Evolutionary conservation across 1,284 basidiomycete species (phyloP).

Genomic region (Sporisorium reilianum): DNA sequence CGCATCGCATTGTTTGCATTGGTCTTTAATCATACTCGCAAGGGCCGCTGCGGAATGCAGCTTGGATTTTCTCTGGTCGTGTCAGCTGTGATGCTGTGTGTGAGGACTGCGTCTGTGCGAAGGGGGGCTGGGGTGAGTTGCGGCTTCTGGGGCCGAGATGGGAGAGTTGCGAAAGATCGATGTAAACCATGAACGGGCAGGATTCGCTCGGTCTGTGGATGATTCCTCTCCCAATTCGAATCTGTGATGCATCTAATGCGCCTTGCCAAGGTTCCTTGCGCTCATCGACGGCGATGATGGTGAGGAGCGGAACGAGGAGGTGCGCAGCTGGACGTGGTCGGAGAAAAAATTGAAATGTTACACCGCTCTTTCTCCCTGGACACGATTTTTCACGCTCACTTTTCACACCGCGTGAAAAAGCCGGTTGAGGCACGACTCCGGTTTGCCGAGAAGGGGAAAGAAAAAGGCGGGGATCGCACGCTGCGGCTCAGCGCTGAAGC

Average conservation of each 20-base stretch:
- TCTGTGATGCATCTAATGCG: too few species aligned
- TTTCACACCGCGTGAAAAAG: not conserved
- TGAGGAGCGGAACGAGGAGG: not conserved
- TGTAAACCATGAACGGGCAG: too few species aligned
- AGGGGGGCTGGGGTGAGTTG: too few species aligned
- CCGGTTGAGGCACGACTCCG: not conserved
- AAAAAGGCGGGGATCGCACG: not conserved
- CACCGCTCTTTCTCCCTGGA: not conserved
- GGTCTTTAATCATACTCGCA: conserved; percentile 11
- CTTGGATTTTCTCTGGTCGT: conserved; percentile 5
- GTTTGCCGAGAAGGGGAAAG: not conserved
- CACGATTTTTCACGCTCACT: not conserved
- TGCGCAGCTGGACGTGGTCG: not conserved
- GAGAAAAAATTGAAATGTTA: not conserved
- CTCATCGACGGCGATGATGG: not conserved
- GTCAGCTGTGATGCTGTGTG: too few species aligned
- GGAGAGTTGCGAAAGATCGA: too few species aligned
- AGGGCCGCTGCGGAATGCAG: conserved; percentile 6
- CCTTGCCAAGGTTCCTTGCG: not conserved
- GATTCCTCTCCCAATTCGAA: too few species aligned
- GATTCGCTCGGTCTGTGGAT: too few species aligned
- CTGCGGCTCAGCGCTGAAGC: not conserved
- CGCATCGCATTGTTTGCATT: conserved; percentile 6
- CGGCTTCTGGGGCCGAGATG: too few species aligned
- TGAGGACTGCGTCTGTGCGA: conserved; percentile 2